Percentiles rank a stretch among this genome's conserved stretches.
phyloP scores from a whole-genome alignment of 1,139 yeast genomes.

The Suhomyces chickasaworum region DNA sequence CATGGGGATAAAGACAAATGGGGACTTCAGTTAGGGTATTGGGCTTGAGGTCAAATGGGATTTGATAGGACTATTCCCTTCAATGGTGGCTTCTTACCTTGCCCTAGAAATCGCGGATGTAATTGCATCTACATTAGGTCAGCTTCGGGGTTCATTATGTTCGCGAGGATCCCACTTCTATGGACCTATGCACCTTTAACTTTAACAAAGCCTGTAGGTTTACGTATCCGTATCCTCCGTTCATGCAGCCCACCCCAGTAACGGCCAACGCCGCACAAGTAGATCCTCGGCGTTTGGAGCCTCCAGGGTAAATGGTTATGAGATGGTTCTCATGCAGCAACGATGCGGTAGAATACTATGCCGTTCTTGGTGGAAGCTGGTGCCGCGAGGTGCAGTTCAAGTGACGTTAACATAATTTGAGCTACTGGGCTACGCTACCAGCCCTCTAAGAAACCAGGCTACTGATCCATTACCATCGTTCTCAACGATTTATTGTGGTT shows the following conservation, averaged over 20 bases:
- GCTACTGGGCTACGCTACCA: neutral
- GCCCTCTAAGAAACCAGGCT: no score
- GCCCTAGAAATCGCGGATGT: no score
- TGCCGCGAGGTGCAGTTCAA: neutral
- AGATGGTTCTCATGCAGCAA: neutral
- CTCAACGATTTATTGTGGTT: no score
- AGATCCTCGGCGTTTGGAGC: conserved; percentile 1
- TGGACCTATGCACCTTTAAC: neutral
- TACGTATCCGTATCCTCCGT: neutral
- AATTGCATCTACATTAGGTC: no score
- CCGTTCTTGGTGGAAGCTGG: neutral
- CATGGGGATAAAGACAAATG: neutral
- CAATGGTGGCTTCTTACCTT: no score
- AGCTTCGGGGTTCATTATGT: no score
- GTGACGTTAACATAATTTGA: neutral
- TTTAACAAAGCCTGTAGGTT: neutral
- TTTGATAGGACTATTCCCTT: neutral
- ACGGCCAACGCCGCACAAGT: neutral
- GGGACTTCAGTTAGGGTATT: no score
- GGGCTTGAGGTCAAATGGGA: no score
- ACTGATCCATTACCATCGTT: no score
- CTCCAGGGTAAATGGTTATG: neutral
- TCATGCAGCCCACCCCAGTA: neutral
- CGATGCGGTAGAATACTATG: neutral
- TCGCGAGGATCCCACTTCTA: no score